Base-by-base conservation (phyloP, 192 early-diverging fungal genomes). In the Coemansia sp. region DNA sequence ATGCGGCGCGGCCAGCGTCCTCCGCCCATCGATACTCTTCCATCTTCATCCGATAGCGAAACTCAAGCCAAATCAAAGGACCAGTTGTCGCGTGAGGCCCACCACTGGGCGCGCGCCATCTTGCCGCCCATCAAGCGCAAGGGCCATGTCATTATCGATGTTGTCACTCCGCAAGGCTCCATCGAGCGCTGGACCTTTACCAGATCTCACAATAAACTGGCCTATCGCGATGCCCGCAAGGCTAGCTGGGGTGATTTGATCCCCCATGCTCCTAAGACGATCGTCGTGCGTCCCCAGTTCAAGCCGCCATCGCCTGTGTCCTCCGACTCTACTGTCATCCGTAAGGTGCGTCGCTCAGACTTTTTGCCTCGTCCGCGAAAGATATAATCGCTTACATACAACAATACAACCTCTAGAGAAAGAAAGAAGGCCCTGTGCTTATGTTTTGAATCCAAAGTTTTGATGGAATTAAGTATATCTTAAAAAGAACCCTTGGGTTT, bases 181-280 rank as follows among this genome's bases (percentile, higher is more conserved):
- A 37, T 93, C 45, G 85, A 91, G 71, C 81, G 93, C 15, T 85
- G 83, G 55, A 82, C 86, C 15, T 87, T 90, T 50, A 85, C 87
- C 6, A 89, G 88, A 61, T 83, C 83, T 2, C 85, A 88, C 57
- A 83, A 86, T 54, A 90, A 88, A 79, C 67, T 85, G 53, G 75
- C 79, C 0, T 93, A 91, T 61, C 64, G 84, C n/a, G 91, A 89
- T 67, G 87, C 87, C 0, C 72, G 87, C 19, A 93, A 95, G 72
- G 70, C 82, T 0, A 81, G 71, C 62, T 95, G 93, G 93, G 91
- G 91, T n/a, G 93, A 93, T 62, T 57, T 89, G 29, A 89, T 92
- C 65, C 91, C 91, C 57, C 88, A 92, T 59, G 40, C 30, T 25
- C 86, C 91, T 6, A 90, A 89, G 50, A 44, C 55, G 2, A 22